These are phyloP conservation scores for Leptomonas pyrrhocoris DNA, from an alignment of 208 protist genomes.

Conservation along the genomic window DNA sequence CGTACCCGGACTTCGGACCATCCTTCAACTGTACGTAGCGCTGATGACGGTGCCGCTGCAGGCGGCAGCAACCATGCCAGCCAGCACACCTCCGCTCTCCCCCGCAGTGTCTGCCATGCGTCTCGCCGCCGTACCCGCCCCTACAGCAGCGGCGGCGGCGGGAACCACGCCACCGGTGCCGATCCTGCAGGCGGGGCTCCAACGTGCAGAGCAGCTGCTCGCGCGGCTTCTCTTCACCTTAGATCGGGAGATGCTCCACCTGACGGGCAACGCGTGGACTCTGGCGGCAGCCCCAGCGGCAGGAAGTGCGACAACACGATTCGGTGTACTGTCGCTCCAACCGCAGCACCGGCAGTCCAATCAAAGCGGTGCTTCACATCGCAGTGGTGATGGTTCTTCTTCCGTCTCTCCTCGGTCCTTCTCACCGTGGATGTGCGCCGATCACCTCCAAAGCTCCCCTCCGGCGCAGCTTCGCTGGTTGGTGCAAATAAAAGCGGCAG, in stretches of 20 bases:
- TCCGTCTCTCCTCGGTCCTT: not conserved
- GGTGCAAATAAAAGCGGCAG: slow-evolving; percentile 56
- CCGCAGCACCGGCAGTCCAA: not conserved
- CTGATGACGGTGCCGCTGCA: slow-evolving; percentile 26
- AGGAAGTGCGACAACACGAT: no score
- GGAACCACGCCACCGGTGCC: slow-evolving; percentile 10
- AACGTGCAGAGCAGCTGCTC: slow-evolving; percentile 29
- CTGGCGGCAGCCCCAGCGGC: not conserved
- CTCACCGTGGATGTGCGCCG: not conserved
- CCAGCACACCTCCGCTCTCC: not conserved
- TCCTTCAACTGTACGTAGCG: slow-evolving; percentile 35
- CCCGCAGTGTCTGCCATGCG: not conserved
- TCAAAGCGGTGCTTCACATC: not conserved
- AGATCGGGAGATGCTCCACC: slow-evolving; percentile 33
- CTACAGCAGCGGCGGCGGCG: not conserved
- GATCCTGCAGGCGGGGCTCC: slow-evolving; percentile 18
- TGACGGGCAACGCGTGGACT: slow-evolving; percentile 28
- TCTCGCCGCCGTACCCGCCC: not conserved
- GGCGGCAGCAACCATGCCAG: slow-evolving; percentile 16
- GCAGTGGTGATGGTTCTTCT: not conserved
- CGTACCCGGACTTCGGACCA: slow-evolving; percentile 24
- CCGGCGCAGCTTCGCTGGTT: slow-evolving; percentile 51
- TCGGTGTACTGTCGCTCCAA: not conserved
- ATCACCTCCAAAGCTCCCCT: slow-evolving; percentile 23
- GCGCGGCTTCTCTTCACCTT: slow-evolving; percentile 29